A percentile compares a stretch with the other conserved stretches of the same genome.
Evolutionary conservation across 768 basidiomycete genomes (phyloP).

Genomic region (Leucosporidium scottii): DNA sequence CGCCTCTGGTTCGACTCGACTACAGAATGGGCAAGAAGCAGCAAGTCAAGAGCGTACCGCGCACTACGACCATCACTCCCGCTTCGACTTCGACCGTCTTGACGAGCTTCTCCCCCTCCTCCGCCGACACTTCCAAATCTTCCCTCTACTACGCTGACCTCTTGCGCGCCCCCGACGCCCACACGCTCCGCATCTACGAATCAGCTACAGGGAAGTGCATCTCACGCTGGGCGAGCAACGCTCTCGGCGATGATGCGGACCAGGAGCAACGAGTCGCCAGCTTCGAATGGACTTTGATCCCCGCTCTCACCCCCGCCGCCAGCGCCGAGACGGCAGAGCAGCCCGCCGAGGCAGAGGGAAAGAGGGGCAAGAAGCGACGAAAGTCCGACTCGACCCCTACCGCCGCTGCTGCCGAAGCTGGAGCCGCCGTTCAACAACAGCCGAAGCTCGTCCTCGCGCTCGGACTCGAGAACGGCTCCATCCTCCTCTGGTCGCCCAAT

Average conservation of each 20-base stretch:
- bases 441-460: conserved; percentile 23
- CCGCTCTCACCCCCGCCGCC: background rate
- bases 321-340: background rate
- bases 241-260: conserved; percentile 4
- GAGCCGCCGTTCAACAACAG: background rate
- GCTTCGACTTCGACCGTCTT: conserved; percentile 12
- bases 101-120: conserved; percentile 20
- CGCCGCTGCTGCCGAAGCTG: background rate
- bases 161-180: conserved; percentile 25
- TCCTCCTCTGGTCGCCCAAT: conserved; percentile 28
- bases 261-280: conserved; percentile 18
- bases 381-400: conserved; percentile 25
- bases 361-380: conserved; percentile 33
- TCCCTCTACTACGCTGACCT: conserved; percentile 27
- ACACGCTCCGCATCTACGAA: conserved; percentile 27
- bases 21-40: conserved; percentile 27
- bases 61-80: conserved; percentile 30
- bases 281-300: conserved; percentile 25
- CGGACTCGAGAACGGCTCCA: conserved; percentile 24
- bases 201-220: conserved; percentile 21
- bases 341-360: conserved; percentile 2
- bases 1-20: background rate
- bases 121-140: background rate
- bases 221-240: conserved; percentile 30
- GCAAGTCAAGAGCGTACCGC: conserved; percentile 6